Evolutionary conservation across 2,329 filamentous ascomycete genomes (phyloP).

Genomic region (Amauroascus niger): DNA sequence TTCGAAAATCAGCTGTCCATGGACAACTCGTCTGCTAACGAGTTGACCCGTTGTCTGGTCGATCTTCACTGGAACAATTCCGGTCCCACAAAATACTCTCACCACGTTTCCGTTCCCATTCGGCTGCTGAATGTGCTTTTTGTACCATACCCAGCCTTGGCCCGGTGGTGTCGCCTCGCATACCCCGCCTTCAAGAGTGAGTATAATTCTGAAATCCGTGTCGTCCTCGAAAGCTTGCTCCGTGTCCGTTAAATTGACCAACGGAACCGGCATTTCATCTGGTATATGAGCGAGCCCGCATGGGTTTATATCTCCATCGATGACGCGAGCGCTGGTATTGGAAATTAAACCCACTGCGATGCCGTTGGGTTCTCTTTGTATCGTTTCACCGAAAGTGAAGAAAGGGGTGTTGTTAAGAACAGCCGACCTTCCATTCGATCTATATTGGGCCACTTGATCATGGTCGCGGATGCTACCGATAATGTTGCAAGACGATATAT

Average conservation of each 20-base stretch:
- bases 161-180: conserved; percentile 9
- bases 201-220: conserved; percentile 1
- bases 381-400: conserved; percentile 12
- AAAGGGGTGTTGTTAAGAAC: conserved; percentile 7
- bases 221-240: conserved; percentile 10
- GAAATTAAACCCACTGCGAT: background rate
- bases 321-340: conserved; percentile 10
- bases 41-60: conserved; percentile 9
- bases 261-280: conserved; percentile 5
- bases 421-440: conserved; percentile 10
- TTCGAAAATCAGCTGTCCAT: conserved; percentile 9
- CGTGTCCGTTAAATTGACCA: conserved; percentile 11
- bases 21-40: conserved; percentile 1
- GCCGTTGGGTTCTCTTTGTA: background rate
- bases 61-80: conserved; percentile 13
- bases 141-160: conserved; percentile 16
- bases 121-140: conserved; percentile 6
- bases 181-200: conserved; percentile 11
- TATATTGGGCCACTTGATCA: conserved; percentile 2
- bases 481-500: background rate
- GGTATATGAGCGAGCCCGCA: conserved; percentile 4
- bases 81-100: conserved; percentile 10
- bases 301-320: conserved; percentile 1
- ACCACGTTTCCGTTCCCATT: background rate
- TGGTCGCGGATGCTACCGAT: conserved; percentile 9